A percentile compares a stretch with the other conserved stretches of the same genome.
Evolutionary conservation across 192 early-diverging fungal species (phyloP).

Genomic region (Coemansia sp.): DNA sequence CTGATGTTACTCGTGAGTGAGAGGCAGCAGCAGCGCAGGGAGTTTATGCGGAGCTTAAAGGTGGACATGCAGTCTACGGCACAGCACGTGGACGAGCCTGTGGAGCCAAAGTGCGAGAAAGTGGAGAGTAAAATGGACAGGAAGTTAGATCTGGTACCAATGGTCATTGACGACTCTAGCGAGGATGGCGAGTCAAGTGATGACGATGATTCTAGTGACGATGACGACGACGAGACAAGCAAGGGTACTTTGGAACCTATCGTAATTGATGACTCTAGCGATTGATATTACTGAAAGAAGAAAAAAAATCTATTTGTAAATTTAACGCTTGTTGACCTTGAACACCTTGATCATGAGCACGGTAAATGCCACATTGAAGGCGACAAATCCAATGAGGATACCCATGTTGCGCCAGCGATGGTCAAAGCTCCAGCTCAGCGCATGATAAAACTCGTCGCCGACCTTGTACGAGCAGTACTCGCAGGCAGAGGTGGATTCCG

Average conservation of each 20-base stretch:
- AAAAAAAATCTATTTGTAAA: neutral
- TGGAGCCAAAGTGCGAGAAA: neutral
- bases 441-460: constrained; percentile 36
- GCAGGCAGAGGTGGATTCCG: constrained; percentile 43
- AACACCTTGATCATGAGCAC: constrained; percentile 39
- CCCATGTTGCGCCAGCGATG: constrained; percentile 69
- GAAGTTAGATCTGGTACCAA: neutral
- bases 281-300: neutral
- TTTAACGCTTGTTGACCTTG: constrained; percentile 54
- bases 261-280: neutral
- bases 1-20: neutral
- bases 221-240: neutral
- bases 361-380: constrained; percentile 60
- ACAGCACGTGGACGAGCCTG: neutral
- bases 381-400: constrained; percentile 61
- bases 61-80: neutral
- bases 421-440: constrained; percentile 60
- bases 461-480: constrained; percentile 60
- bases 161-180: neutral
- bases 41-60: neutral
- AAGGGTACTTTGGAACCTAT: neutral
- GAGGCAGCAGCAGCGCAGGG: neutral
- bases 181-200: neutral
- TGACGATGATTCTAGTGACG: neutral
- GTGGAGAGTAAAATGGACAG: neutral